Base-by-base conservation (phyloP, 768 basidiomycete species). In the Lyophyllum semitale region DNA sequence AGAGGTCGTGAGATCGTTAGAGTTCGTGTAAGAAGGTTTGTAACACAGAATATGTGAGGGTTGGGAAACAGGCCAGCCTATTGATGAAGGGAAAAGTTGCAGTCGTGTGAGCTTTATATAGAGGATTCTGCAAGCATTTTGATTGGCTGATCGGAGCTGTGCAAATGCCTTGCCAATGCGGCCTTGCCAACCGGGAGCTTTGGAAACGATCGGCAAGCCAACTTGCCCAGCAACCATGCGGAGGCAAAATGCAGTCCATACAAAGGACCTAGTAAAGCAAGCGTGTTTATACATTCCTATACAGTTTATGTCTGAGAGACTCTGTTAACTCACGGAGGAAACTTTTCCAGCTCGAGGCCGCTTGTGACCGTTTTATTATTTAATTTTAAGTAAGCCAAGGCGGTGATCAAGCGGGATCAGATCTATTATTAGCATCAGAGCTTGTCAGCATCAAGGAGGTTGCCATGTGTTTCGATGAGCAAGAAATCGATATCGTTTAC, bases 21-120 rank as follows among this genome's bases (percentile, higher is more conserved):
- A 60, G 48, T 37, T 51, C 59, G 59, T 59, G 55, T 54, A 60
- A 56, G 57, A 56, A 27, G 38, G 60, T 60, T 54, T 17, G 45
- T 53, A 42, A 42, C 42, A 51, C 25, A 37, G 51, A 33, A 23
- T 55, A 51, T 53, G 51, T 32, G 49, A 38, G 45, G 44, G 42
- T 55, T 53, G 40, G 32, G 43, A 40, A 60, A 58, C 48, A 63
- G 62, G 62, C 59, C 59, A 59, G 62, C 62, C 59, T 63, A 60
- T 60, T 56, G 59, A 59, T 53, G 61, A 47, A 57, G 48, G 48
- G 26, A 47, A 46, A 8, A 26, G 38, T 23, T 5, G 17, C 8
- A 43, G 32, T 23, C 20, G 22, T n/a, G 27, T 32, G 48, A 9
- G 49, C 18, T 45, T 59, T 54, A 53, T 53, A 55, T 55, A 46